Percentiles rank a stretch among this genome's conserved stretches.
These are phyloP conservation scores for Eucalyptus victrix DNA, from an alignment of 345 rosid species.

Conservation along the genomic window DNA sequence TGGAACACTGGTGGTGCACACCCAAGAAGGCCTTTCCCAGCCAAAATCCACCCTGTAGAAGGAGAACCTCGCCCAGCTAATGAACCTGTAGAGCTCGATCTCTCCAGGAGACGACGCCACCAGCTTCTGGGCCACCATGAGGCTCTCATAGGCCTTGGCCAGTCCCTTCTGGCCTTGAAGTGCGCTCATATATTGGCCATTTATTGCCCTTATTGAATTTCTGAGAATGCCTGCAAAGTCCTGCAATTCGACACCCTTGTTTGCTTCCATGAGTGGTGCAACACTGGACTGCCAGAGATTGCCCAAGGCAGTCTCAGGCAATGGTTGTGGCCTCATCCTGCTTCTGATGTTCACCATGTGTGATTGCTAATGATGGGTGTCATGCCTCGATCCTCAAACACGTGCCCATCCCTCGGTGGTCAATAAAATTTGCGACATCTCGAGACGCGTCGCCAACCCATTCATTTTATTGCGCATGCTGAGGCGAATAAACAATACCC, in stretches of 20 bases:
- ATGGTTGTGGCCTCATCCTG: background rate
- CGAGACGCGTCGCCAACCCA: too few relatives aligned
- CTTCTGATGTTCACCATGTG: constrained; percentile 2
- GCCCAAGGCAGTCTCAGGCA: background rate
- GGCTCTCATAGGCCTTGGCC: background rate
- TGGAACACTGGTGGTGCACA: background rate
- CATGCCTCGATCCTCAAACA: too few relatives aligned
- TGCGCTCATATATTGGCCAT: background rate
- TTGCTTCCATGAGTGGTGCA: background rate
- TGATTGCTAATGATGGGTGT: background rate
- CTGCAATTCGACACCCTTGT: background rate
- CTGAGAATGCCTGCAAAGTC: background rate
- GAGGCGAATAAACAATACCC: too few relatives aligned
- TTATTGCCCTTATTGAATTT: background rate
- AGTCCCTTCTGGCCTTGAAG: background rate
- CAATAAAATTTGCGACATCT: too few relatives aligned
- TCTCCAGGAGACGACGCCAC: background rate
- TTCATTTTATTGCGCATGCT: too few relatives aligned
- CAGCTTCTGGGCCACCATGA: background rate
- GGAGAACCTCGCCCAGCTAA: background rate
- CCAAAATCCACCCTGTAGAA: background rate
- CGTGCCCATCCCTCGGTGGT: too few relatives aligned
- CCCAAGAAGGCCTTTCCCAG: background rate
- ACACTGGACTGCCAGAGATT: background rate
- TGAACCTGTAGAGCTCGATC: background rate